Evolutionary conservation across 768 basidiomycete genomes (phyloP), one percentile per base, ranked within the genome.

Genomic region (Calocybe cyanea): DNA sequence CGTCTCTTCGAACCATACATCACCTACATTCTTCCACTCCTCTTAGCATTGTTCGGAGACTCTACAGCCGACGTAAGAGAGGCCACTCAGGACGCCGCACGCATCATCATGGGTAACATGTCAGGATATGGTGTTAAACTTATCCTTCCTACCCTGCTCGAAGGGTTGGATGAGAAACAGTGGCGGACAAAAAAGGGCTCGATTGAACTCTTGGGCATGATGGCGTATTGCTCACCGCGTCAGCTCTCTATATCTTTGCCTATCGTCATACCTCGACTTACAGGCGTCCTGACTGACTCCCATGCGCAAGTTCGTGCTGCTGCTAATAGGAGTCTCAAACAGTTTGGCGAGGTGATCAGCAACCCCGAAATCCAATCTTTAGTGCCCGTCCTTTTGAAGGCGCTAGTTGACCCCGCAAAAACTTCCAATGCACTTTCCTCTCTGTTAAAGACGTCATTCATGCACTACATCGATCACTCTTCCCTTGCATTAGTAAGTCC

Each of bases 111-210:
- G 96, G 86, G 83, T 0, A 88, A 89, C 52, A 76, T 99, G 62
- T 94, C 92, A 13, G 92, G 86, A 0, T 92, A 97, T 61, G 94
- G 93, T 28, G 87, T 99, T 59, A 98, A 99, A 67, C 80, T 93
- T 36, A 92, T 99, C 49, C 68, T 98, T 13, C 95, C 96, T 0
- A 85, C 87, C 2, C 64, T 99, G 17, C 73, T 99, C 8, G 84
- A 84, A 31, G 94, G 93, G 18, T 69, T 98, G 41, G 94, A 98
- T 54, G 96, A 98, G 63, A 97, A 95, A 61, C 95, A 98, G 59
- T 98, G 96, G 96, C 77, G 96, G 11, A 91, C 92, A 1, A 98
- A 98, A 71, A 90, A 90, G 63, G 96, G 95, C 1, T 94, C 94
- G 6, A 97, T 98, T 50, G 96, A 99, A 62, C 68, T 98, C 5